Evolutionary conservation across 1,284 basidiomycete genomes (phyloP).

Genomic region (Ganoderma sp.): DNA sequence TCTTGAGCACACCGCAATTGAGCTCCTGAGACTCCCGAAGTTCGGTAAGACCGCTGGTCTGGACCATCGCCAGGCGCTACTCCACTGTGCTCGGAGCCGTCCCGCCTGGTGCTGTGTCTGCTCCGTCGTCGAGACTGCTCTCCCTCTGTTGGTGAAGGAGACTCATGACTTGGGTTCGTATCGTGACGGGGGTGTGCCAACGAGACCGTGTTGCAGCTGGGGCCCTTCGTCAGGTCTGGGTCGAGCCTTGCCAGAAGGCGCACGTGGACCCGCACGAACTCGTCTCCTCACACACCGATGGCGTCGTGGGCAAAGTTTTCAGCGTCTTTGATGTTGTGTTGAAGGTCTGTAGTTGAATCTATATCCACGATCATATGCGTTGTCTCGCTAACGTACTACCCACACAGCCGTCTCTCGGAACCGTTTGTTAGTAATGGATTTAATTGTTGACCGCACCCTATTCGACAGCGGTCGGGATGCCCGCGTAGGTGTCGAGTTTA

Average conservation of each 20-base stretch:
- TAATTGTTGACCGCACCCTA: no score
- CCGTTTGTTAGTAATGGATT: no score
- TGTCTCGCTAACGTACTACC: not conserved
- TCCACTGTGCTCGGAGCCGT: constrained; percentile 77
- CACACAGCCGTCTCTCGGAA: constrained; percentile 15
- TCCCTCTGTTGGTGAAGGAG: constrained; percentile 78
- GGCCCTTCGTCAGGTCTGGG: constrained; percentile 75
- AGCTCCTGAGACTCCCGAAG: constrained; percentile 77
- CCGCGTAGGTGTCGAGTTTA: no score
- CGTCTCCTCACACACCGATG: constrained; percentile 55
- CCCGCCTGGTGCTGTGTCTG: constrained; percentile 56
- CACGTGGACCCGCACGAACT: constrained; percentile 71
- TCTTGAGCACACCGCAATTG: constrained; percentile 57
- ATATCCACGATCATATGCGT: not conserved
- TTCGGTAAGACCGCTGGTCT: constrained; percentile 84
- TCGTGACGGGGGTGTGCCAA: not conserved
- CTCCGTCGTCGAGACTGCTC: constrained; percentile 59
- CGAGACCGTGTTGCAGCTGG: constrained; percentile 46
- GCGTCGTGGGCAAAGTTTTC: constrained; percentile 57
- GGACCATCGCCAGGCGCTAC: constrained; percentile 83
- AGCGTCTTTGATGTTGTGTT: constrained; percentile 49
- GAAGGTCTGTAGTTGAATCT: constrained; percentile 49
- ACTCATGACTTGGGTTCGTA: constrained; percentile 56
- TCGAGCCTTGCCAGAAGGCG: constrained; percentile 79
- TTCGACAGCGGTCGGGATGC: no score